Evolutionary conservation across 352 stramenopile species (phyloP).

Genomic region (Globisporangium irregulare): DNA sequence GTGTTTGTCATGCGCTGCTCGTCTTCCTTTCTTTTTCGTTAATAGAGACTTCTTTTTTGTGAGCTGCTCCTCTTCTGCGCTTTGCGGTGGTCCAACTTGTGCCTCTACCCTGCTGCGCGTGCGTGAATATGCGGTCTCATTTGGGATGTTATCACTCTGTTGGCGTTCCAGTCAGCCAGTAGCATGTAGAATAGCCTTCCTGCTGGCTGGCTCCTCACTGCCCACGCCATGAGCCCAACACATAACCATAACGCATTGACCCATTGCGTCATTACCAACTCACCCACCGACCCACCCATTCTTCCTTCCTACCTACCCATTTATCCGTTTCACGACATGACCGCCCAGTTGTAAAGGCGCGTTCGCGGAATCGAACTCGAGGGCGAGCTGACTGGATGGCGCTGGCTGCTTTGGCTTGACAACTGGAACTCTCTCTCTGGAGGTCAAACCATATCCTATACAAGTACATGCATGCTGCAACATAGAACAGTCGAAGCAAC

Average conservation of each 20-base stretch:
- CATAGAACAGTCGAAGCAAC: background rate
- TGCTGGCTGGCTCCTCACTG: background rate
- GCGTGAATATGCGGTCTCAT: background rate
- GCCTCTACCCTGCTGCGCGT: background rate
- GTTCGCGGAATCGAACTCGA: conserved; percentile 3
- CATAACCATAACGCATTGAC: background rate
- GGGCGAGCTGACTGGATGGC: background rate
- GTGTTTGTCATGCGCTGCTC: background rate
- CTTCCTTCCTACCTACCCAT: background rate
- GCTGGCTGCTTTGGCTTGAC: background rate
- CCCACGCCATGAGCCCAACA: background rate
- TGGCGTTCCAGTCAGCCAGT: background rate
- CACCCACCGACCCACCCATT: background rate
- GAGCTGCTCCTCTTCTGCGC: background rate
- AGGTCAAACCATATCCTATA: too few relatives aligned
- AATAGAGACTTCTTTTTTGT: background rate
- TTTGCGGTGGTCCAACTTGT: background rate
- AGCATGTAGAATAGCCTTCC: background rate
- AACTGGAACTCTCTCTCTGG: background rate
- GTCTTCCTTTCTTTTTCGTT: background rate
- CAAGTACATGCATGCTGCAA: too few relatives aligned
- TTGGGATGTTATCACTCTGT: background rate
- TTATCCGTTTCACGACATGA: background rate
- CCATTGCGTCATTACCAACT: background rate
- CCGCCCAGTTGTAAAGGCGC: conserved; percentile 6